Evolutionary conservation across 2,329 filamentous ascomycete species (phyloP).

Genomic region (Mariannaea elegans): DNA sequence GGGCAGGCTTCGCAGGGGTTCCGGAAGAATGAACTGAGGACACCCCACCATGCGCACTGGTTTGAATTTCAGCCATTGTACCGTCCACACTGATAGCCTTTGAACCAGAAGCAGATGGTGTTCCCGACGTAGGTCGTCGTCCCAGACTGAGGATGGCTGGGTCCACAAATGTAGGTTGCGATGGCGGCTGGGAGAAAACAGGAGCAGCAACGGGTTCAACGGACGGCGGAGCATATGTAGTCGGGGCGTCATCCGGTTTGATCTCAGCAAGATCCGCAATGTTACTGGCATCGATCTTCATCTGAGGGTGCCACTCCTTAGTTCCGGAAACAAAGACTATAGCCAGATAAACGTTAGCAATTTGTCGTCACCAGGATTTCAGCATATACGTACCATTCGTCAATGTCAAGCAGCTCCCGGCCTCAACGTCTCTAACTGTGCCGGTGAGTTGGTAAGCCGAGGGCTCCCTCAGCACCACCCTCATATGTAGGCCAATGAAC

Average conservation of each 20-base stretch:
- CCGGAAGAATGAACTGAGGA: conserved; percentile 17
- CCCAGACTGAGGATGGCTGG: conserved; percentile 82
- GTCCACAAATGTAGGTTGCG: conserved; percentile 70
- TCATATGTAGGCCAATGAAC: conserved; percentile 80
- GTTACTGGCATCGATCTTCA: conserved; percentile 58
- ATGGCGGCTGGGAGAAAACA: conserved; percentile 38
- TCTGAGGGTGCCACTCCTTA: conserved; percentile 52
- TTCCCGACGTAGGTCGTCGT: conserved; percentile 48
- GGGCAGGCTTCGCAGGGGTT: conserved; percentile 27
- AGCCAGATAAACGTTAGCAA: conserved; percentile 15
- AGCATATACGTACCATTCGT: conserved; percentile 68
- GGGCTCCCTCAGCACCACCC: conserved; percentile 75
- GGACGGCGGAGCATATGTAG: conserved; percentile 39
- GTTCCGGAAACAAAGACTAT: conserved; percentile 52
- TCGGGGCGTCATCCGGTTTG: conserved; percentile 40
- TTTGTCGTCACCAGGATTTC: not conserved
- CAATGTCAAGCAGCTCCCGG: conserved; percentile 74
- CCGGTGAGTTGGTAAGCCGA: conserved; percentile 73
- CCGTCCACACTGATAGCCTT: conserved; percentile 21
- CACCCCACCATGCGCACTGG: conserved; percentile 9
- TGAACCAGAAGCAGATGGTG: conserved; percentile 35
- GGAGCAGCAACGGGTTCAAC: conserved; percentile 39
- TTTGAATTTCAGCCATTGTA: conserved; percentile 24
- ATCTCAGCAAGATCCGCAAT: conserved; percentile 57
- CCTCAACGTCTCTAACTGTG: conserved; percentile 72